Percentiles rank a stretch among this genome's conserved stretches.
Evolutionary conservation across 495 filamentous ascomycete genomes (phyloP).

Genomic region (Aspergillus biplanus): DNA sequence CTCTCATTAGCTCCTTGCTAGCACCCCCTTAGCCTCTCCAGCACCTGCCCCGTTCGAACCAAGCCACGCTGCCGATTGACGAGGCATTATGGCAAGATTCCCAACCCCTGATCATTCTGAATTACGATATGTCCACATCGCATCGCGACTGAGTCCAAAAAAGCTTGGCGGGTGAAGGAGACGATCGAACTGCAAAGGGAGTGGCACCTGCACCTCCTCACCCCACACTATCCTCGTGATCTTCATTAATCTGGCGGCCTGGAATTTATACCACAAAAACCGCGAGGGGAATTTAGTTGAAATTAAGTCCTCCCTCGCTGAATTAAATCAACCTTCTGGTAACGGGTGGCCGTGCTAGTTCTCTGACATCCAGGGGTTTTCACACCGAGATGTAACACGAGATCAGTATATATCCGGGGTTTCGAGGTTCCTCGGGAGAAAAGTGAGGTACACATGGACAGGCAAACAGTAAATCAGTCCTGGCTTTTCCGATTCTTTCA

Average conservation of each 20-base stretch:
- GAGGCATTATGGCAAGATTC: too few relatives aligned
- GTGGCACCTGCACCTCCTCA: background rate
- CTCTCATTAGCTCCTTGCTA: background rate
- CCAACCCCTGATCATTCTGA: background rate
- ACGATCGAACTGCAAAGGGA: background rate
- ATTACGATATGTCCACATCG: background rate
- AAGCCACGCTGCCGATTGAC: background rate
- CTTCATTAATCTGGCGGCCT: background rate
- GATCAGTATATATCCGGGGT: too few relatives aligned
- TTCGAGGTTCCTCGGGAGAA: too few relatives aligned
- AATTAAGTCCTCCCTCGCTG: too few relatives aligned
- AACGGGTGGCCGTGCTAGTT: too few relatives aligned
- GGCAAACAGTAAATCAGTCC: too few relatives aligned
- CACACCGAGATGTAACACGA: too few relatives aligned
- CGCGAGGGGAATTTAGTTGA: background rate
- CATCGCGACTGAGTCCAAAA: background rate
- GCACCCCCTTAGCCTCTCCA: background rate
- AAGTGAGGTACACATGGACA: too few relatives aligned
- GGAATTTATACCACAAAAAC: background rate
- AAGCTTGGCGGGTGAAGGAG: background rate
- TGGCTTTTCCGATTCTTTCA: too few relatives aligned
- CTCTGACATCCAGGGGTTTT: too few relatives aligned
- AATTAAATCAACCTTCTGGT: too few relatives aligned
- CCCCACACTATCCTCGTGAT: background rate
- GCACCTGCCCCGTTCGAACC: background rate